A percentile compares a stretch with the other conserved stretches of the same genome.
Evolutionary conservation across 306 rosid genomes (phyloP).

Genomic region (Gynostemma pentaphyllum): DNA sequence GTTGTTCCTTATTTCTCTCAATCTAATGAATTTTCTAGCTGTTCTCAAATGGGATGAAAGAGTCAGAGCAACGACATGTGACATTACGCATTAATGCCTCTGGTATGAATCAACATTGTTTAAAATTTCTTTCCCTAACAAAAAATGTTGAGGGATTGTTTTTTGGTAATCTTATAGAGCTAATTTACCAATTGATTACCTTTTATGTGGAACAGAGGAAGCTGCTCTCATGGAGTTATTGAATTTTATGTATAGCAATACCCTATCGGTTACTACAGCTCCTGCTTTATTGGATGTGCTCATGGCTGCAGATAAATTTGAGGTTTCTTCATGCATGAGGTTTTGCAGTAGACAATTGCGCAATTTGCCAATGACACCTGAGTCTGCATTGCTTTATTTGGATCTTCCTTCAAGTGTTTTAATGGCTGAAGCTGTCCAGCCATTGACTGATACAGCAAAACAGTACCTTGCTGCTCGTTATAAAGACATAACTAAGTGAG

Average conservation of each 20-base stretch:
- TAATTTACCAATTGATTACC: constrained; percentile 1
- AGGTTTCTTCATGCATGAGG: constrained; percentile 98
- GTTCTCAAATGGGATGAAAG: constrained; percentile 95
- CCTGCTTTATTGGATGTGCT: constrained; percentile 80
- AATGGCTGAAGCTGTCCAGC: constrained; percentile 89
- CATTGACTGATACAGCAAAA: constrained; percentile 87
- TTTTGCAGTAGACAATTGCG: constrained; percentile 66
- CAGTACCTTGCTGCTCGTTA: constrained; percentile 74
- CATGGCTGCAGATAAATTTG: constrained; percentile 97
- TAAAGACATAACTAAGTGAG: constrained; percentile 79
- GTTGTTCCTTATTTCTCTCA: constrained; percentile 7
- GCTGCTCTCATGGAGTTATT: constrained; percentile 91
- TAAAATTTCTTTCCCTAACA: not conserved
- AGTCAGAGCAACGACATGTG: constrained; percentile 82
- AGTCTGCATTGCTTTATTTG: constrained; percentile 79
- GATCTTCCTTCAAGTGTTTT: constrained; percentile 90
- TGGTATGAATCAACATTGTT: constrained; percentile 31
- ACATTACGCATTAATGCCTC: constrained; percentile 78
- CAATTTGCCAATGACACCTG: constrained; percentile 72
- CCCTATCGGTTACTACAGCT: constrained; percentile 44
- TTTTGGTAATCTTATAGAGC: not conserved
- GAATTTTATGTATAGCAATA: constrained; percentile 85
- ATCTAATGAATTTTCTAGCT: constrained; percentile 29
- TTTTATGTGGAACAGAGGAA: constrained; percentile 61
- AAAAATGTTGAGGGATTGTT: not conserved